These are phyloP conservation scores for Pulicaria dysenterica DNA, from an alignment of 129 eudicot species.

Conservation along the genomic window DNA sequence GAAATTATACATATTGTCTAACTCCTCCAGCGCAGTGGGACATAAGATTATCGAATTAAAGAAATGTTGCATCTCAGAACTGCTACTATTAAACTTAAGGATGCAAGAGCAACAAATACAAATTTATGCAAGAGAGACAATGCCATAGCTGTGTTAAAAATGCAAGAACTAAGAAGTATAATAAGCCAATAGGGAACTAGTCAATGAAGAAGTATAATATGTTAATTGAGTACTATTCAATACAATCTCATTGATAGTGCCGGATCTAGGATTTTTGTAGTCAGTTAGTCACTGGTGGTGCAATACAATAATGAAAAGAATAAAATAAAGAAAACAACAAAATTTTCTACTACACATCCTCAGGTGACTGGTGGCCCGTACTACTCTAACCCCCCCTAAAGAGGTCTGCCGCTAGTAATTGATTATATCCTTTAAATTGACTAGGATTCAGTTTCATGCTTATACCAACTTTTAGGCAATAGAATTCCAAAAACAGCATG, in stretches of 20 bases:
- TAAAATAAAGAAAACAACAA: too few relatives aligned
- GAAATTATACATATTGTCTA: not conserved
- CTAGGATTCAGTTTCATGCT: conserved; percentile 1
- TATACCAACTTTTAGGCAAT: not conserved
- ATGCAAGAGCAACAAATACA: not conserved
- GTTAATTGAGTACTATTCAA: conserved; percentile 2
- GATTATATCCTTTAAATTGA: not conserved
- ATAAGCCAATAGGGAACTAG: not conserved
- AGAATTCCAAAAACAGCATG: not conserved
- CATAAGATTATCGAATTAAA: not conserved
- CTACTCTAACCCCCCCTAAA: too few relatives aligned
- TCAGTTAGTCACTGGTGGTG: too few relatives aligned
- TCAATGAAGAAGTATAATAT: not conserved
- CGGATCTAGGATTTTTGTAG: too few relatives aligned
- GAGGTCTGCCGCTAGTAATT: too few relatives aligned
- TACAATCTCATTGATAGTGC: not conserved
- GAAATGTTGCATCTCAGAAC: not conserved
- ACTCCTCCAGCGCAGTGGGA: not conserved
- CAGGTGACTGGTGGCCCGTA: too few relatives aligned
- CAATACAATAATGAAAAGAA: too few relatives aligned
- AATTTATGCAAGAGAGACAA: not conserved
- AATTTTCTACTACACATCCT: too few relatives aligned
- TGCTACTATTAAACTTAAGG: not conserved
- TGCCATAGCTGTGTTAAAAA: not conserved
- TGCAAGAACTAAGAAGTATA: not conserved